phyloP scores from a whole-genome alignment of 306 rosid species.

The apple (Malus domestica) region ASM211411v1 NC_041796.1:31390001-31390500 shows the following conservation, averaged over 20 bases:
- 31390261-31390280: constrained; percentile 76
- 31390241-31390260: constrained; percentile 76
- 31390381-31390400: constrained; percentile 13
- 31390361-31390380: constrained; percentile 31
- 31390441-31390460: not conserved
- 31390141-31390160: constrained; percentile 59
- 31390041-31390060: not conserved
- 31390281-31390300: constrained; percentile 33
- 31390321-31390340: constrained; percentile 22
- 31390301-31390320: constrained; percentile 28
- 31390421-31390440: not conserved
- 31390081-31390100: not conserved
- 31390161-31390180: constrained; percentile 87
- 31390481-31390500: not conserved
- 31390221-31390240: constrained; percentile 49
- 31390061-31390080: not conserved
- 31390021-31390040: not conserved
- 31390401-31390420: not conserved
- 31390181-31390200: constrained; percentile 48
- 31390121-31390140: constrained; percentile 12
- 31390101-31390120: not conserved
- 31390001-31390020: not conserved
- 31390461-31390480: not conserved
- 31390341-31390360: constrained; percentile 33
- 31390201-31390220: constrained; percentile 40